phyloP scores from a whole-genome alignment of 2,329 filamentous ascomycete genomes.

The Stagonosporopsis chrysanthemi region DNA sequence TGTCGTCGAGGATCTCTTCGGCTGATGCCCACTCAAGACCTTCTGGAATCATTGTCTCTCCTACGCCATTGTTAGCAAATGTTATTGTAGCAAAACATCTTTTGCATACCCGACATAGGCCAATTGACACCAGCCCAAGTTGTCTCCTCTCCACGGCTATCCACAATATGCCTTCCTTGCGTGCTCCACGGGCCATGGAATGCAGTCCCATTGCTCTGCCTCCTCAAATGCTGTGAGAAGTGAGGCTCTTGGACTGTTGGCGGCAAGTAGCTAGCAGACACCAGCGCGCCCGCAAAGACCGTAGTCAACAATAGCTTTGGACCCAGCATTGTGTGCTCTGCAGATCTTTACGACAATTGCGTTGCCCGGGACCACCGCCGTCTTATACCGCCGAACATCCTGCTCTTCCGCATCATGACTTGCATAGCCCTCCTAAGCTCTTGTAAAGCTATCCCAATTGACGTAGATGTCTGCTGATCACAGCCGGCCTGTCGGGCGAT shows the following conservation, averaged over 20 bases:
- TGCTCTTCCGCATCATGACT: constrained; percentile 10
- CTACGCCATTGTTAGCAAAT: constrained; percentile 36
- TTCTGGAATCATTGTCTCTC: constrained; percentile 67
- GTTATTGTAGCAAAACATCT: background rate
- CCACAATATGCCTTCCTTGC: constrained; percentile 50
- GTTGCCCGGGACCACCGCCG: constrained; percentile 13
- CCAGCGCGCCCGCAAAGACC: constrained; percentile 26
- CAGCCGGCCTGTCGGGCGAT: constrained; percentile 30
- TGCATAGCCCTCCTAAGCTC: constrained; percentile 16
- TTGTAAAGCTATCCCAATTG: constrained; percentile 25
- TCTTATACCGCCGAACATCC: constrained; percentile 10
- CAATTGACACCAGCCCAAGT: constrained; percentile 70
- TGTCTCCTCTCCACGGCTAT: constrained; percentile 53
- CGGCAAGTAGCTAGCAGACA: constrained; percentile 28
- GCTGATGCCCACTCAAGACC: constrained; percentile 65
- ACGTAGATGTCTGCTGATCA: constrained; percentile 27
- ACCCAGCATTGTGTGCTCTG: constrained; percentile 29
- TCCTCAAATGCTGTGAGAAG: constrained; percentile 31
- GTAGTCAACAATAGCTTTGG: constrained; percentile 28
- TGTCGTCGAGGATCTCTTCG: constrained; percentile 60
- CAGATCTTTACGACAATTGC: constrained; percentile 6
- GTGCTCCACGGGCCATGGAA: constrained; percentile 49
- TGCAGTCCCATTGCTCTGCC: constrained; percentile 31
- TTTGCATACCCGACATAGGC: constrained; percentile 51
- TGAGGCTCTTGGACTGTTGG: constrained; percentile 23